Evolutionary conservation across 2,329 filamentous ascomycete genomes (phyloP).

Genomic region (Pestalotiopsis sp.): DNA sequence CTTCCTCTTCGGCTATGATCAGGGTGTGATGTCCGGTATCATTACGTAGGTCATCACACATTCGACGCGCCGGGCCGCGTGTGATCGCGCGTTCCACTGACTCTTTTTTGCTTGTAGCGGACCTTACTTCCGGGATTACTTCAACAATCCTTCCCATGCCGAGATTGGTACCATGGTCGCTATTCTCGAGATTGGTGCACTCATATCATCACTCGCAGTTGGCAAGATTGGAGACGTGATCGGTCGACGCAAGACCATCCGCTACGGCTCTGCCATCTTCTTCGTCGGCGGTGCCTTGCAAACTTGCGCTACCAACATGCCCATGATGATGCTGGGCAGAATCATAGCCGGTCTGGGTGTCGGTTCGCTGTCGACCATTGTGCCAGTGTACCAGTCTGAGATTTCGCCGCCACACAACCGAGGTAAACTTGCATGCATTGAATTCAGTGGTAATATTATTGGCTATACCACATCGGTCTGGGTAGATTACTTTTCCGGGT

Average conservation of each 20-base stretch:
- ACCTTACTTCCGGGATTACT: conserved; percentile 87
- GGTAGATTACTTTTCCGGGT: conserved; percentile 98
- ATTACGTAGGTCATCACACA: conserved; percentile 55
- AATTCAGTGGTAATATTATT: conserved; percentile 96
- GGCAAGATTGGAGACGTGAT: conserved; percentile 91
- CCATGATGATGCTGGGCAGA: conserved; percentile 86
- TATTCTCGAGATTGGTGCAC: conserved; percentile 91
- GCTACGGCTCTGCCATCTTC: conserved; percentile 93
- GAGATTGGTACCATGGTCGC: conserved; percentile 97
- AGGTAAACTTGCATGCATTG: conserved; percentile 94
- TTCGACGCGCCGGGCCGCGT: neutral
- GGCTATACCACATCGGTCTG: conserved; percentile 96
- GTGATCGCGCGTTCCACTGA: neutral
- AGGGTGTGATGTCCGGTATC: conserved; percentile 83
- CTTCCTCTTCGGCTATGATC: conserved; percentile 88
- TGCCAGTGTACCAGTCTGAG: conserved; percentile 92
- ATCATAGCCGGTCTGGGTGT: conserved; percentile 85
- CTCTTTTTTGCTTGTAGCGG: conserved; percentile 57
- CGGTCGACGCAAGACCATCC: conserved; percentile 84
- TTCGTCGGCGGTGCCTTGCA: conserved; percentile 83
- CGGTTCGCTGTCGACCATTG: conserved; percentile 87
- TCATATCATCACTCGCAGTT: conserved; percentile 84
- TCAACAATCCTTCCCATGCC: conserved; percentile 82
- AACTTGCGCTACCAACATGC: conserved; percentile 78
- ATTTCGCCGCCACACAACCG: conserved; percentile 96